Percentiles rank a stretch among this genome's conserved stretches.
Conservation (phyloP, 306 rosid genomes). For the Fagus sylvatica region DNA sequence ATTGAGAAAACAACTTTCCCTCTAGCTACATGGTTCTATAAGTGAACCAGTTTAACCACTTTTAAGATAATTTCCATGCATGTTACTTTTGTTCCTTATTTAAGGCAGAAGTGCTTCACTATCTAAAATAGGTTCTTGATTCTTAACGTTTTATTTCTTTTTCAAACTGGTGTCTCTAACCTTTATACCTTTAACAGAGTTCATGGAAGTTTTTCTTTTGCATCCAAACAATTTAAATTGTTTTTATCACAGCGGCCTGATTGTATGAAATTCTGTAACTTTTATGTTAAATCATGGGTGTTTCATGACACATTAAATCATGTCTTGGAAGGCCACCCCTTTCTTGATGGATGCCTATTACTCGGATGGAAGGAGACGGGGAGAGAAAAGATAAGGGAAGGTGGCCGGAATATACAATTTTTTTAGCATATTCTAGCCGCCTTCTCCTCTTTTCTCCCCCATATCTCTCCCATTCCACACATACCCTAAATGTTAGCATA, state of each 20-base stretch:
- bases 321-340: background rate
- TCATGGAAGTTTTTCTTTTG: background rate
- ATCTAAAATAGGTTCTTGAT: background rate
- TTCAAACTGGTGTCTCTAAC: background rate
- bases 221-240: background rate
- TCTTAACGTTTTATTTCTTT: background rate
- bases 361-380: too few relatives aligned
- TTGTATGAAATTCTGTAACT: background rate
- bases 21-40: background rate
- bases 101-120: background rate
- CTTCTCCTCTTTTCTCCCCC: too few relatives aligned
- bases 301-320: background rate
- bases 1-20: background rate
- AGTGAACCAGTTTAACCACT: background rate
- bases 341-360: background rate
- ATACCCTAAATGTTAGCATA: too few relatives aligned
- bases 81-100: background rate
- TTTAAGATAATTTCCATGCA: background rate
- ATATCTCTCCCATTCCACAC: too few relatives aligned
- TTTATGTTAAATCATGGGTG: background rate
- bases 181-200: background rate
- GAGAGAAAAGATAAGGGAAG: too few relatives aligned
- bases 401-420: too few relatives aligned
- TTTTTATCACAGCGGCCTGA: background rate
- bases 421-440: too few relatives aligned